Evolutionary conservation across 805 yeast species (phyloP).

Genomic region (Jamesozyma piceae): DNA sequence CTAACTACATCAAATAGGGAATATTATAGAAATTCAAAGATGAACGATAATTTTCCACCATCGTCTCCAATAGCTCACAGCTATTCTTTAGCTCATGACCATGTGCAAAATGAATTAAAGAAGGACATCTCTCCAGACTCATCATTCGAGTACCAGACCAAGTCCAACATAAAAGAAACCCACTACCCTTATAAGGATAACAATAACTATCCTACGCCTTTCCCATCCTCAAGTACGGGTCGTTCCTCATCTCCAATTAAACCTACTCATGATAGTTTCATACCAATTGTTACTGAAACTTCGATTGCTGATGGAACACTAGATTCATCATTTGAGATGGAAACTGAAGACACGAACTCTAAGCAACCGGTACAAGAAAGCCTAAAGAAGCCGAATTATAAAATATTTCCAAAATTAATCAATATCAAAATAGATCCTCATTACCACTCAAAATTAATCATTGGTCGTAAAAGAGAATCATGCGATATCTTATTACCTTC

Average conservation of each 20-base stretch:
- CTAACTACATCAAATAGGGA: no score
- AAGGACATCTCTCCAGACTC: constrained; percentile 1
- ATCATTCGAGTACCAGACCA: background rate
- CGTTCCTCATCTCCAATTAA: constrained; percentile 32
- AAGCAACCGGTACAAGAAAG: background rate
- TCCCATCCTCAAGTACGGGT: constrained; percentile 53
- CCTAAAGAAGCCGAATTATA: background rate
- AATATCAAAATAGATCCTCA: constrained; percentile 16
- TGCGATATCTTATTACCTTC: constrained; percentile 28
- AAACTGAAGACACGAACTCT: background rate
- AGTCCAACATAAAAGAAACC: background rate
- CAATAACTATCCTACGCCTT: constrained; percentile 54
- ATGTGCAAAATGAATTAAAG: background rate
- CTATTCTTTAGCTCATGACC: background rate
- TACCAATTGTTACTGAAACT: background rate
- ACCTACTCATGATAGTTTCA: background rate
- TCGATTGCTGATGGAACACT: background rate
- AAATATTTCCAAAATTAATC: background rate
- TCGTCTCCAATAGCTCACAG: constrained; percentile 3
- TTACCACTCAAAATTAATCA: constrained; percentile 13
- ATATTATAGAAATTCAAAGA: no score
- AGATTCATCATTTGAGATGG: constrained; percentile 1
- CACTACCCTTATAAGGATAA: background rate
- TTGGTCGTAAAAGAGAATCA: constrained; percentile 24
- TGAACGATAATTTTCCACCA: constrained; percentile 2